Percentiles rank a stretch among this genome's conserved stretches.
These are phyloP conservation scores for Linnemannia exigua DNA, from an alignment of 192 early-diverging fungal species.

Conservation along the genomic window DNA sequence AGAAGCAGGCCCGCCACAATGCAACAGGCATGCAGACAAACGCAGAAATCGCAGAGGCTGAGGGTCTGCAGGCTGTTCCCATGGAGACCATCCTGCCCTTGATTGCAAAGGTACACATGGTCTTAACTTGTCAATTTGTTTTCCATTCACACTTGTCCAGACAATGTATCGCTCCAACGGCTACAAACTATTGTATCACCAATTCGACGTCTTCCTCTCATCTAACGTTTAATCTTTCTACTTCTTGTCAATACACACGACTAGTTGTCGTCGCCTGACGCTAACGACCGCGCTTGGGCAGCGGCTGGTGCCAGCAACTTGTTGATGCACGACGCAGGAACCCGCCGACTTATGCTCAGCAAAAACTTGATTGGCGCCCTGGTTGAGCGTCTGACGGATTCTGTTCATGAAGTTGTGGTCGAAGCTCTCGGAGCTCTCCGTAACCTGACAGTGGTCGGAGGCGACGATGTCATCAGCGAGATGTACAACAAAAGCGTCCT, in stretches of 20 bases:
- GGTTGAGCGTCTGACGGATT: constrained; percentile 81
- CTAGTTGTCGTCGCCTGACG: constrained; percentile 74
- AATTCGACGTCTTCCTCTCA: not conserved
- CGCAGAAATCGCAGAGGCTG: constrained; percentile 30
- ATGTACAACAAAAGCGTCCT: constrained; percentile 69
- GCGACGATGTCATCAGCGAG: constrained; percentile 70
- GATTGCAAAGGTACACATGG: constrained; percentile 43
- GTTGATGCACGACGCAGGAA: constrained; percentile 71
- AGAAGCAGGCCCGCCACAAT: constrained; percentile 42
- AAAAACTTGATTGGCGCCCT: constrained; percentile 76
- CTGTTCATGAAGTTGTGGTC: constrained; percentile 77
- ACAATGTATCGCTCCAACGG: not conserved
- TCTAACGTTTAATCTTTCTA: not conserved
- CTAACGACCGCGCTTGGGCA: constrained; percentile 90
- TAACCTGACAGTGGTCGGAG: constrained; percentile 69
- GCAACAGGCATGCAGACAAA: constrained; percentile 50
- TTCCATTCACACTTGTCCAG: not conserved
- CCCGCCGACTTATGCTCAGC: constrained; percentile 81
- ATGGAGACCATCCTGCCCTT: constrained; percentile 51
- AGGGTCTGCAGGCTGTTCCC: constrained; percentile 30
- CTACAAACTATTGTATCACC: not conserved
- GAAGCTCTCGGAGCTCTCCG: constrained; percentile 83
- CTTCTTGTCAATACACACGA: not conserved
- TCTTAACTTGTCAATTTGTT: not conserved
- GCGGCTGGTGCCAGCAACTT: constrained; percentile 89